These are phyloP conservation scores for Hypoxylon sp. DNA, from an alignment of 2,329 filamentous ascomycete genomes.

Conservation along the genomic window DNA sequence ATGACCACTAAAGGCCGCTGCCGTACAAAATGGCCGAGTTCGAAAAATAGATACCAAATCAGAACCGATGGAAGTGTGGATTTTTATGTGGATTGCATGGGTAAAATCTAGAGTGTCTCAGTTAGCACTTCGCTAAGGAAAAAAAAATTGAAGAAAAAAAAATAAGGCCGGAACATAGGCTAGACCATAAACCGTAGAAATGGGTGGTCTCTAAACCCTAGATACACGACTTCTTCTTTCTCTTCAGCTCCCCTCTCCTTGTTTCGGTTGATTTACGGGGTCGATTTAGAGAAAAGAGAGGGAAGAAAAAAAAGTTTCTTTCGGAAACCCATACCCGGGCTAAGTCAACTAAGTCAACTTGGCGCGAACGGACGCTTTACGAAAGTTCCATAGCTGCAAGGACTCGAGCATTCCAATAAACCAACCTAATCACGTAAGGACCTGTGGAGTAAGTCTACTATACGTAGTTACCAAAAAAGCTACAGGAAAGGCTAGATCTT, in stretches of 20 bases:
- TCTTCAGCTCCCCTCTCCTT: conserved; percentile 14
- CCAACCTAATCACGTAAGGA: conserved; percentile 18
- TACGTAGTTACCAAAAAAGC: conserved; percentile 7
- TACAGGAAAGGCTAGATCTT: conserved; percentile 27
- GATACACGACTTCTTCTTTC: conserved; percentile 9
- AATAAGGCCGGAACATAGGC: conserved; percentile 36
- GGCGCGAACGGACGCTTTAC: conserved; percentile 35
- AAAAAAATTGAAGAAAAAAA: conserved; percentile 32
- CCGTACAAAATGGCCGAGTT: conserved; percentile 35
- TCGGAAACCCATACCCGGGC: conserved; percentile 28
- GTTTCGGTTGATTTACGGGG: conserved; percentile 18
- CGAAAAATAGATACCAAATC: conserved; percentile 38
- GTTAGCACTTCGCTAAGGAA: conserved; percentile 33
- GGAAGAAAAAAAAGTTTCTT: conserved; percentile 27
- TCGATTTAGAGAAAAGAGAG: conserved; percentile 10
- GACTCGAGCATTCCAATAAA: conserved; percentile 22
- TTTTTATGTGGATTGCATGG: conserved; percentile 28
- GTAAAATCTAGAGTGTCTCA: conserved; percentile 44
- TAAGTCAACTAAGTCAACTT: conserved; percentile 22
- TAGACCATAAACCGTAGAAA: conserved; percentile 37
- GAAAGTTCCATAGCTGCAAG: conserved; percentile 28
- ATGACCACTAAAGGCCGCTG: conserved; percentile 14
- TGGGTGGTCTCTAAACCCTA: conserved; percentile 19
- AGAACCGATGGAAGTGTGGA: conserved; percentile 34
- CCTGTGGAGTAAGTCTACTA: not conserved